Evolutionary conservation across 148 eudicot genomes (phyloP), one percentile per base, ranked within the genome.

Genomic region (Drosera capensis): DNA sequence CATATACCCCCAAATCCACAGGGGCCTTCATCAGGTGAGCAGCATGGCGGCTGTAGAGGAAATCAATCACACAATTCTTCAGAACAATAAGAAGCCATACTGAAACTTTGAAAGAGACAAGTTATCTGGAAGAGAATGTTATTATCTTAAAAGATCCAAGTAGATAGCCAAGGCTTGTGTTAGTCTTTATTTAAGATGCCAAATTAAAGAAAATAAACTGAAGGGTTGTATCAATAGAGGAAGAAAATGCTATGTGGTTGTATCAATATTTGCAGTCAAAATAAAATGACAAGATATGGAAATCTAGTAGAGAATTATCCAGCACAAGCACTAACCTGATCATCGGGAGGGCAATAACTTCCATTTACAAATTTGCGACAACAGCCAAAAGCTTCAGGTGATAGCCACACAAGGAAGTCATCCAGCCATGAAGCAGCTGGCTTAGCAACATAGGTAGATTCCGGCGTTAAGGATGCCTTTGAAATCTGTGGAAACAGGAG

Each of bases 391-490:
- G 86, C 86, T 64, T 79, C 86, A 22, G 86, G 86, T 20, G 86
- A 79, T 47, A 79, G 31, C 86, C 86, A 79, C 26, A 79, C 86
- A 41, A 79, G 86, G 66, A 78, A 79, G 55, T 79, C 86, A 64
- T 79, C 86, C 49, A 79, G 86, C 86, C 86, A 79, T 25, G 81
- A 78, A 21, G 86, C 80, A 45, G 80, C 86, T 25, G 86, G 86
- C 61, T 74, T 79, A 34, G 86, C 86, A 63, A 79, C 74, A 64
- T 68, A 64, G 40, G 67, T 68, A 35, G 78, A 68, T 55, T 71
- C 78, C 38, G 86, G 71, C 37, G 56, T 57, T 20, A 59, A 63
- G 46, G 86, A 78, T 51, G 80, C 86, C 66, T 74, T 74, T 45
- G 86, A 71, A 65, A 79, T 79, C 86, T 79, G 75, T 62, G 51